Percentiles rank a stretch among this genome's conserved stretches.
Conservation (phyloP, 345 rosid species). For the Clarkia xantiana region DNA sequence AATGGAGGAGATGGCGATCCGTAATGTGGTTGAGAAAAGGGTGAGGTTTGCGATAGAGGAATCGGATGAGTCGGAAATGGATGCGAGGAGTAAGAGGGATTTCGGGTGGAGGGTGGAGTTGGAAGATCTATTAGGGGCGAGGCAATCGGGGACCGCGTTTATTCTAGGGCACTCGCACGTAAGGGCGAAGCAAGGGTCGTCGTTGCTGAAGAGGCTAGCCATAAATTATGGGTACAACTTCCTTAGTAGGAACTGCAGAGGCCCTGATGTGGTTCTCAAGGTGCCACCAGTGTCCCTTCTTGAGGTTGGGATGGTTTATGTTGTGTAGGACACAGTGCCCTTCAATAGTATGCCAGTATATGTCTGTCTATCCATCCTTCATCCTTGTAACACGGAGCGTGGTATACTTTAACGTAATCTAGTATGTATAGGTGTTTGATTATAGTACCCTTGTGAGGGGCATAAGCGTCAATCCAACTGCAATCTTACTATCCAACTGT, state of each 20-base stretch:
- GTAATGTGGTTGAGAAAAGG: slow-evolving; percentile 12
- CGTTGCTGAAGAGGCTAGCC: slow-evolving; percentile 25
- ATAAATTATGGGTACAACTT: slow-evolving; percentile 37
- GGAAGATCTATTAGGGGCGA: slow-evolving; percentile 23
- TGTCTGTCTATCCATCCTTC: too few species aligned
- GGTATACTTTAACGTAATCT: too few species aligned
- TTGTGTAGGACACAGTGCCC: slow-evolving; percentile 21
- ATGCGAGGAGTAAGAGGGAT: slow-evolving; percentile 2
- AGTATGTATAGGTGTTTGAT: too few species aligned
- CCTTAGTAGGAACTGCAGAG: slow-evolving; percentile 36
- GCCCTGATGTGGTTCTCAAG: slow-evolving; percentile 31
- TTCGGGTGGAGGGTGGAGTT: slow-evolving; percentile 23
- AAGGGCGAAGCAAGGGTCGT: slow-evolving; percentile 32
- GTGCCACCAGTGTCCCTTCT: slow-evolving; percentile 39
- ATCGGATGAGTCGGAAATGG: slow-evolving; percentile 3
- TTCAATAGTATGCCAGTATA: too few species aligned
- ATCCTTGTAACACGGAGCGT: too few species aligned
- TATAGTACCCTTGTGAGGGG: too few species aligned
- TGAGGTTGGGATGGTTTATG: slow-evolving; percentile 45
- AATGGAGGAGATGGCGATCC: too few species aligned
- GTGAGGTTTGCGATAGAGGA: slow-evolving; percentile 26
- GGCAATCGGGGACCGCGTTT: slow-evolving; percentile 30
- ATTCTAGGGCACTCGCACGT: slow-evolving; percentile 38
- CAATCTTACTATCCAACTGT: too few species aligned
- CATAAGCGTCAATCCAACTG: too few species aligned